Conservation (phyloP, 2,329 filamentous ascomycete genomes). For the Pseudogymnoascus sp. region DNA sequence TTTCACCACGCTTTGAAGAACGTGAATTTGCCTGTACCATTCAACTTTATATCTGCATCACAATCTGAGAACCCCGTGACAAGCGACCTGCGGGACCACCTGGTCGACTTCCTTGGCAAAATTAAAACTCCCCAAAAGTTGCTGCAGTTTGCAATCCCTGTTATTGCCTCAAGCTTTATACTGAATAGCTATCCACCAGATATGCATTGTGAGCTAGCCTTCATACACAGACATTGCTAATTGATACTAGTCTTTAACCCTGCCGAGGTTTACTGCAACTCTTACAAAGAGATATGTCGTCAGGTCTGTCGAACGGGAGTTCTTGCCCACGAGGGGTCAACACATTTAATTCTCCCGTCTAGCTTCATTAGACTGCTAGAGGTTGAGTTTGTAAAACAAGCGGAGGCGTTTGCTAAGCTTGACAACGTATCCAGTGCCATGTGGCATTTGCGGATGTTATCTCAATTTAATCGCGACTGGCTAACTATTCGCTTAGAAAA, state of each 20-base stretch:
- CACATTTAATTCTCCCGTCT: constrained; percentile 16
- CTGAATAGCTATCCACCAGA: constrained; percentile 17
- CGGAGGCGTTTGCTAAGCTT: constrained; percentile 12
- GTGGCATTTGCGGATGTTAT: constrained; percentile 14
- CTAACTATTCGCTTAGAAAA: constrained; percentile 11
- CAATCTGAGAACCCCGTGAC: constrained; percentile 11
- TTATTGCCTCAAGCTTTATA: constrained; percentile 18
- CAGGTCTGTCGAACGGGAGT: constrained; percentile 14
- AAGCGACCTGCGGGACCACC: constrained; percentile 10
- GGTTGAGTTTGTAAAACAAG: constrained; percentile 13
- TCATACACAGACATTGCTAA: constrained; percentile 10
- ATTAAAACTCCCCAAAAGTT: constrained; percentile 10
- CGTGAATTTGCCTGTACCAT: constrained; percentile 4
- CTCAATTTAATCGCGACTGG: constrained; percentile 12
- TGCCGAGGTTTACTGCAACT: constrained; percentile 14
- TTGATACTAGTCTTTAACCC: constrained; percentile 14
- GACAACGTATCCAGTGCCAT: constrained; percentile 7
- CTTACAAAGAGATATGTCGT: constrained; percentile 17
- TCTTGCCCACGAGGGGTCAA: constrained; percentile 16
- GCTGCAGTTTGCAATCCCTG: constrained; percentile 12
- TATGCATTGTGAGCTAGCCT: constrained; percentile 18
- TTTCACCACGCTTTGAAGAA: constrained; percentile 14
- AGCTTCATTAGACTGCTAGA: constrained; percentile 16
- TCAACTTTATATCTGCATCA: constrained; percentile 16
- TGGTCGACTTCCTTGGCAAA: constrained; percentile 13